phyloP scores from a whole-genome alignment of 257 asterid species.

The Plantago major region DNA sequence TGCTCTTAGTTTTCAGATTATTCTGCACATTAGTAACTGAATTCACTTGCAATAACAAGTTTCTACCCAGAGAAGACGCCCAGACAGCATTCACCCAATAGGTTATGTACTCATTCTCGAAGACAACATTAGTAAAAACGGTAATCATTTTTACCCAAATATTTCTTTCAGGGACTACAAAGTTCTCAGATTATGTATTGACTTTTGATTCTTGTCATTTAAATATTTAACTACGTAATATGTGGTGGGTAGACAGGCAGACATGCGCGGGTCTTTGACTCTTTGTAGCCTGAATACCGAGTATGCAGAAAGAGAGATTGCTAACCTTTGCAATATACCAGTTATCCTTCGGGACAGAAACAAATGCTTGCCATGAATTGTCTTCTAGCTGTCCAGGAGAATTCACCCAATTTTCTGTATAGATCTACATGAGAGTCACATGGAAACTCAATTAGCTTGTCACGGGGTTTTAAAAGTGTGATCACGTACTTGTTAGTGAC shows the following conservation, averaged over 20 bases:
- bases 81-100: too few relatives aligned
- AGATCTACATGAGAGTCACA: conserved; percentile 54
- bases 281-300: not conserved
- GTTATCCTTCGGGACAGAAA: conserved; percentile 73
- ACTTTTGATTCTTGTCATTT: not conserved
- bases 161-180: too few relatives aligned
- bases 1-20: too few relatives aligned
- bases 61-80: too few relatives aligned
- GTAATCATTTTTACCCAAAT: too few relatives aligned
- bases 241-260: too few relatives aligned
- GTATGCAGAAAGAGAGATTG: conserved; percentile 15
- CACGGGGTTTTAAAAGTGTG: conserved; percentile 11
- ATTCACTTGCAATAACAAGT: not conserved
- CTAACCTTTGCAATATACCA: conserved; percentile 92
- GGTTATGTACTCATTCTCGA: too few relatives aligned
- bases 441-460: conserved; percentile 19
- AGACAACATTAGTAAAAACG: too few relatives aligned
- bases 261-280: not conserved
- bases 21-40: not conserved
- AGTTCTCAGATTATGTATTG: too few relatives aligned
- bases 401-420: conserved; percentile 98
- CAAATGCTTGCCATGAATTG: conserved; percentile 97
- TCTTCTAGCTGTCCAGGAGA: conserved; percentile 98
- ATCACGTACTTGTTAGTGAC: not conserved
- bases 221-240: too few relatives aligned